A percentile compares a stretch with the other conserved stretches of the same genome.
Conservation (phyloP, 169 alveolate genomes). For the Hammondia hammondi region DNA sequence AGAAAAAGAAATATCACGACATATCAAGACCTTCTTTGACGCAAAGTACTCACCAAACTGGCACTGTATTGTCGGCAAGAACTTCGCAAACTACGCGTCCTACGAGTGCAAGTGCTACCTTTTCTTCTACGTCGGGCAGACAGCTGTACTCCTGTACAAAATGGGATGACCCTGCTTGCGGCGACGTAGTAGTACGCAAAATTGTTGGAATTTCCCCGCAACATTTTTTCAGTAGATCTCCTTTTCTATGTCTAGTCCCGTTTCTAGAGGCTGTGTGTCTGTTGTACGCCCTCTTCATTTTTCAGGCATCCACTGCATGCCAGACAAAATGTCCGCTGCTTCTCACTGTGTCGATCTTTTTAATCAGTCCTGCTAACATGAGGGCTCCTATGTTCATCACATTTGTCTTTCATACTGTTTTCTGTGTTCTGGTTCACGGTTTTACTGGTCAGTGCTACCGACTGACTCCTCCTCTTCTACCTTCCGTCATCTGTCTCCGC, state of each 20-base stretch:
- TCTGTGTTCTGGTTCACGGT: background rate
- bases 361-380: background rate
- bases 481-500: background rate
- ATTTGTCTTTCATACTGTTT: background rate
- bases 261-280: background rate
- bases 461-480: background rate
- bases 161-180: slow-evolving; percentile 37
- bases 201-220: background rate
- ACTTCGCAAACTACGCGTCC: slow-evolving; percentile 88
- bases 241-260: background rate
- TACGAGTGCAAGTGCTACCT: slow-evolving; percentile 88
- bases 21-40: slow-evolving; percentile 88
- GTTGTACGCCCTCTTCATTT: background rate
- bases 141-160: slow-evolving; percentile 81
- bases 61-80: slow-evolving; percentile 94
- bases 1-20: slow-evolving; percentile 87
- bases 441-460: background rate
- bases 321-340: background rate
- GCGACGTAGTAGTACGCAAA: background rate
- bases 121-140: slow-evolving; percentile 90
- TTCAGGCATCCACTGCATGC: background rate
- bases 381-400: background rate
- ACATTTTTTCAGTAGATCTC: background rate
- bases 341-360: background rate
- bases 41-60: slow-evolving; percentile 91